Percentiles rank a stretch among this genome's conserved stretches.
Evolutionary conservation across 1,284 basidiomycete species (phyloP).

Genomic region (Coriolopsis trogii): DNA sequence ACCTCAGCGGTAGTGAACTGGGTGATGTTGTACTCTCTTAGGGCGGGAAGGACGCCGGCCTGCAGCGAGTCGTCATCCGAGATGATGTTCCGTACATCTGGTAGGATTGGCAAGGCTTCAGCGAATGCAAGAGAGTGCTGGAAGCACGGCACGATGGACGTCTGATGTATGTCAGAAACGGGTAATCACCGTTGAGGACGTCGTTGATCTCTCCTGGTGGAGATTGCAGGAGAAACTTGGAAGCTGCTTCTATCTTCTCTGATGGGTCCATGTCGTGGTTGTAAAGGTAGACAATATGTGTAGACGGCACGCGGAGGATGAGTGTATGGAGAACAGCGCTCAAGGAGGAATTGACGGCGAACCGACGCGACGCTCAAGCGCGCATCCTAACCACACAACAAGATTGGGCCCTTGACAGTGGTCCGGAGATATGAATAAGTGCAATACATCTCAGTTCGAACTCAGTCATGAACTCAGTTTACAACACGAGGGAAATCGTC

Average conservation of each 20-base stretch:
- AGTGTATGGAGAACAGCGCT: background rate
- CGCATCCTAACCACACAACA: too few relatives aligned
- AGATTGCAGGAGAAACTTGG: slow-evolving; percentile 82
- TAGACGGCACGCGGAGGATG: background rate
- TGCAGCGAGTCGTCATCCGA: slow-evolving; percentile 83
- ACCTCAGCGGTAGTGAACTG: slow-evolving; percentile 88
- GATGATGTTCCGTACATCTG: slow-evolving; percentile 89
- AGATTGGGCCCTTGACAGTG: too few relatives aligned
- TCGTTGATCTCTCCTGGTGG: slow-evolving; percentile 97
- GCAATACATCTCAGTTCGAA: too few relatives aligned
- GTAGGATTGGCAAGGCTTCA: slow-evolving; percentile 13
- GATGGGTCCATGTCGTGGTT: slow-evolving; percentile 50
- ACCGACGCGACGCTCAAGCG: too few relatives aligned
- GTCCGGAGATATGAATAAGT: too few relatives aligned
- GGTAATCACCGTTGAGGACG: slow-evolving; percentile 76
- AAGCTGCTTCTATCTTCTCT: slow-evolving; percentile 71
- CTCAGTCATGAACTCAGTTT: too few relatives aligned
- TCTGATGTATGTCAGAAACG: too few relatives aligned
- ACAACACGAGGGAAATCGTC: too few relatives aligned
- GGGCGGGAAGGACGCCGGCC: slow-evolving; percentile 72
- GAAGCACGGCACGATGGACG: slow-evolving; percentile 4
- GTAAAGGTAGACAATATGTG: background rate
- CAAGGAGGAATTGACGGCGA: background rate
- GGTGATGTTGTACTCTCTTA: slow-evolving; percentile 82
- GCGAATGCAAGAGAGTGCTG: background rate